Conservation (phyloP, 305 asterid species). For the Rubia occidens region DNA sequence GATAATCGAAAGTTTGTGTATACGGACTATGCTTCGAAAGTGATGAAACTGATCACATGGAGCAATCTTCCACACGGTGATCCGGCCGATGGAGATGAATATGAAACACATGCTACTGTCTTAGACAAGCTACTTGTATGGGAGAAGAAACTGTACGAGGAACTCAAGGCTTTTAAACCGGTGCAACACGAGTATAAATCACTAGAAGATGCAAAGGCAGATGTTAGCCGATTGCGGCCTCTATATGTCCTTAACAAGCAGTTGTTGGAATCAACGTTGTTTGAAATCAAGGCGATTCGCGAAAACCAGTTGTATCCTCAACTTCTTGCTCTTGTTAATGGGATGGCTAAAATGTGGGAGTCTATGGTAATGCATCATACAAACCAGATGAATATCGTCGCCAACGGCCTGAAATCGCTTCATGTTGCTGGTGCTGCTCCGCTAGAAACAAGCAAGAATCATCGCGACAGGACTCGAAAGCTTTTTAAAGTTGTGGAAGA, state of each 20-base stretch:
- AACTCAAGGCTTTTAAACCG: constrained; percentile 66
- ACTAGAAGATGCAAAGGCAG: constrained; percentile 87
- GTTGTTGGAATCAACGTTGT: constrained; percentile 77
- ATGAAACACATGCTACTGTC: constrained; percentile 84
- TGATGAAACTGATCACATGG: constrained; percentile 96
- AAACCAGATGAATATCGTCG: constrained; percentile 51
- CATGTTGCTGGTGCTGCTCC: constrained; percentile 46
- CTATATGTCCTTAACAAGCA: constrained; percentile 91
- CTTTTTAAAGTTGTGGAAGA: constrained; percentile 49
- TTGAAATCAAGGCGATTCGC: constrained; percentile 80
- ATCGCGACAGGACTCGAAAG: constrained; percentile 70
- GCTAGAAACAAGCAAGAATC: constrained; percentile 64
- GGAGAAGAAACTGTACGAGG: constrained; percentile 97
- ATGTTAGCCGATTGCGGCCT: constrained; percentile 79
- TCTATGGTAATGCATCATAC: constrained; percentile 64
- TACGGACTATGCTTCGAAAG: constrained; percentile 83
- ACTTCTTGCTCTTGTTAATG: constrained; percentile 66
- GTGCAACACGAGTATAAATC: constrained; percentile 80
- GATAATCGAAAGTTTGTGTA: constrained; percentile 88
- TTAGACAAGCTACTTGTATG: constrained; percentile 90
- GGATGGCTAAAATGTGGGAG: constrained; percentile 89
- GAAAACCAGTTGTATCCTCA: constrained; percentile 85
- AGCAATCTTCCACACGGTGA: constrained; percentile 53
- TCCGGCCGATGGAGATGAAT: constrained; percentile 46
- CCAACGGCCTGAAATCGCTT: constrained; percentile 49